Percentiles rank a stretch among this genome's conserved stretches.
Evolutionary conservation across 2,329 filamentous ascomycete genomes (phyloP).

Genomic region (Paecilomyces niveus): DNA sequence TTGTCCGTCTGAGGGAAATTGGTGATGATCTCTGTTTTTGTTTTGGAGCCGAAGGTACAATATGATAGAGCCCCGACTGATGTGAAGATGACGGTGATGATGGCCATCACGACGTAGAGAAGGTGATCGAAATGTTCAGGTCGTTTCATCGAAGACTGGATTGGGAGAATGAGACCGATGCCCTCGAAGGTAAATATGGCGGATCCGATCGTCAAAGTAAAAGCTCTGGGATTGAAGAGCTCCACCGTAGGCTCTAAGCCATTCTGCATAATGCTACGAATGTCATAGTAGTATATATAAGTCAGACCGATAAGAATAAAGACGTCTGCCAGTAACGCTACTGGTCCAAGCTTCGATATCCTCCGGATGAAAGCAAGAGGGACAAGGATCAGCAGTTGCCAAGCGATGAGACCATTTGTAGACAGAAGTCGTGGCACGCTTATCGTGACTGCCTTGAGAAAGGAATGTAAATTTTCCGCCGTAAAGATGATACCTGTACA

Average conservation of each 20-base stretch:
- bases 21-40: conserved; percentile 90
- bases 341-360: conserved; percentile 94
- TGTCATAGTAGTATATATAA: conserved; percentile 93
- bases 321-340: conserved; percentile 83
- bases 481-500: conserved; percentile 72
- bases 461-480: conserved; percentile 64
- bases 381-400: conserved; percentile 93
- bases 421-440: conserved; percentile 43
- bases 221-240: conserved; percentile 81
- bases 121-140: conserved; percentile 86
- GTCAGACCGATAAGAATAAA: conserved; percentile 90
- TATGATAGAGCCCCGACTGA: conserved; percentile 91
- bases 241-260: conserved; percentile 75
- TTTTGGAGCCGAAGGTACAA: conserved; percentile 88
- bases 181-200: conserved; percentile 99
- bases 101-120: conserved; percentile 83
- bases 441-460: conserved; percentile 55
- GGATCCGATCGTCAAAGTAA: conserved; percentile 97
- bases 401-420: conserved; percentile 54
- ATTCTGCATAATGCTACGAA: conserved; percentile 69
- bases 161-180: conserved; percentile 94
- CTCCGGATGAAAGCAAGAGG: conserved; percentile 90
- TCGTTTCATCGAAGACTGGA: conserved; percentile 93
- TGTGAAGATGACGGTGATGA: conserved; percentile 86
- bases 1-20: conserved; percentile 95